Conservation (phyloP, 345 rosid genomes). For the Stellera chamaejasme region DNA sequence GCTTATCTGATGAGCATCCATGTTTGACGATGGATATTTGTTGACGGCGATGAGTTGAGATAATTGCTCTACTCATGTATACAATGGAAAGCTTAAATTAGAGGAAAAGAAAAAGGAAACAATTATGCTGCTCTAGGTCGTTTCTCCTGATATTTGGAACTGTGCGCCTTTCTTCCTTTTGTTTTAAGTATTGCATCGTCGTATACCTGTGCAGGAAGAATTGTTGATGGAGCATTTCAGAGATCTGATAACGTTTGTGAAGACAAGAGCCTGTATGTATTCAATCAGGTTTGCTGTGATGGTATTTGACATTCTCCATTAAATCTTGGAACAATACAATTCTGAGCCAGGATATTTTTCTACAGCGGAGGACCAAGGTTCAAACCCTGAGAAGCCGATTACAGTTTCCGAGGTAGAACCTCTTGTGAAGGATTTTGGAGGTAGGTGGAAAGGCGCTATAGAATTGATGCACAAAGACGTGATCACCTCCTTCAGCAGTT, state of each 20-base stretch:
- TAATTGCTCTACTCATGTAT: too few relatives aligned
- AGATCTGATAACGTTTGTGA: constrained; percentile 86
- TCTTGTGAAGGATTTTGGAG: constrained; percentile 75
- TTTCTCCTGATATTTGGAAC: too few relatives aligned
- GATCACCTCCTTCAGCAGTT: constrained; percentile 96
- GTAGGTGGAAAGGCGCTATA: constrained; percentile 90
- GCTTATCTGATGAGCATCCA: too few relatives aligned
- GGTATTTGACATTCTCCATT: background rate
- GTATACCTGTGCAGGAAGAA: constrained; percentile 59
- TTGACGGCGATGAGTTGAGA: too few relatives aligned
- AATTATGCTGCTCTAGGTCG: too few relatives aligned
- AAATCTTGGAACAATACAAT: background rate
- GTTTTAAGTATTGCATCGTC: too few relatives aligned
- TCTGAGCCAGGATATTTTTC: background rate
- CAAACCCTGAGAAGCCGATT: constrained; percentile 54
- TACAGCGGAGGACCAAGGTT: constrained; percentile 76
- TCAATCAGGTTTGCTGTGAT: background rate
- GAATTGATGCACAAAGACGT: constrained; percentile 99
- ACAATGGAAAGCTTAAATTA: too few relatives aligned
- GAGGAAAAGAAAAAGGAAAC: too few relatives aligned
- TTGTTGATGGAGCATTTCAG: constrained; percentile 83
- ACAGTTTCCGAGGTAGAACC: constrained; percentile 77
- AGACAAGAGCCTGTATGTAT: constrained; percentile 77
- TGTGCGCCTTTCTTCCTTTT: too few relatives aligned
- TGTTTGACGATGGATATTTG: too few relatives aligned